These are phyloP conservation scores for Skeletonema menzelii DNA, from an alignment of 108 stramenopile species.

Conservation along the genomic window DNA sequence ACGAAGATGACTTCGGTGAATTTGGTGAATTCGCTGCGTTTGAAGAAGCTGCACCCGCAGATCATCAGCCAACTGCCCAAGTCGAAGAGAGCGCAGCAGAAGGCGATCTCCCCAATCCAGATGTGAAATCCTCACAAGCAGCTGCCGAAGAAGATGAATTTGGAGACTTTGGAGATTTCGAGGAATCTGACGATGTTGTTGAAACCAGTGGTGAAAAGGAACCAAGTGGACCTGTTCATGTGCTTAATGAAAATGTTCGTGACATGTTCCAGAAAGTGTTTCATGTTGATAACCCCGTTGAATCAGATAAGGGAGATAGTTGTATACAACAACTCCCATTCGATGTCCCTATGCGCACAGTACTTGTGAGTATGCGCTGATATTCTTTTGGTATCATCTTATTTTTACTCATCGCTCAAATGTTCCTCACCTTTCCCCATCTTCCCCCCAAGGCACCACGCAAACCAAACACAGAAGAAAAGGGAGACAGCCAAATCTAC, in stretches of 20 bases:
- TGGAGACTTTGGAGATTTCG: constrained; percentile 31
- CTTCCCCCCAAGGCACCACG: background rate
- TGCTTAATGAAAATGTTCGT: constrained; percentile 30
- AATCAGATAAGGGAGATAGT: background rate
- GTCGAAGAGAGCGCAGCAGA: background rate
- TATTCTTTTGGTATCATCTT: background rate
- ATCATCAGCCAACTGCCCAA: background rate
- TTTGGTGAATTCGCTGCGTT: background rate
- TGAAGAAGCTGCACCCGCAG: background rate
- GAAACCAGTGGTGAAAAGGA: background rate
- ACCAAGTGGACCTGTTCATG: background rate
- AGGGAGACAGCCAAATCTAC: background rate
- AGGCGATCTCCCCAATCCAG: background rate
- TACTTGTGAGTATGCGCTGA: constrained; percentile 21
- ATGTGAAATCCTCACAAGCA: background rate
- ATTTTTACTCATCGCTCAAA: background rate
- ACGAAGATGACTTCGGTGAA: background rate
- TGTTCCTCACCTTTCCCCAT: background rate
- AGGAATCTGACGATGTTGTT: constrained; percentile 26
- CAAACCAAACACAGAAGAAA: constrained; percentile 1
- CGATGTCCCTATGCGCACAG: constrained; percentile 24
- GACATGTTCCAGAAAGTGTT: constrained; percentile 44
- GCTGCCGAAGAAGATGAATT: constrained; percentile 8
- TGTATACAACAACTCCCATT: constrained; percentile 25
- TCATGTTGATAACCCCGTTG: background rate